A percentile compares a stretch with the other conserved stretches of the same genome.
phyloP scores from a whole-genome alignment of 306 rosid species.

The Cotoneaster glaucophyllus region DNA sequence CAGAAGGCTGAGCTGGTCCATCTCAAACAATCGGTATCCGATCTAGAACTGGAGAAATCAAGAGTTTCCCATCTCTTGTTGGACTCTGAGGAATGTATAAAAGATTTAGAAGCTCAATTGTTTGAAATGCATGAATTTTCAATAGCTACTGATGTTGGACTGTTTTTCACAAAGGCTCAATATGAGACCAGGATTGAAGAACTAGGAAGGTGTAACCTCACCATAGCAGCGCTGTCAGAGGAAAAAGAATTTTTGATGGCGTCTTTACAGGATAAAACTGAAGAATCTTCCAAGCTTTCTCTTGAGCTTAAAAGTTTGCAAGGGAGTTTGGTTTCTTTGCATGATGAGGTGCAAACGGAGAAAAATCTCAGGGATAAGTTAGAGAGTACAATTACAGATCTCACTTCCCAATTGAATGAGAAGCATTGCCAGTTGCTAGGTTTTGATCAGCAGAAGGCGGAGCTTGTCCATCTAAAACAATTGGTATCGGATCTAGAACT shows the following conservation, averaged over 20 bases:
- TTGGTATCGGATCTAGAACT: conserved; percentile 46
- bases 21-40: conserved; percentile 51
- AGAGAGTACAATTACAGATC: conserved; percentile 46
- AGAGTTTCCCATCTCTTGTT: conserved; percentile 40
- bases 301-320: conserved; percentile 43
- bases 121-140: conserved; percentile 55
- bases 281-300: conserved; percentile 51
- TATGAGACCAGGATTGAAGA: conserved; percentile 37
- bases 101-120: conserved; percentile 49
- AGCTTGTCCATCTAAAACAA: conserved; percentile 55
- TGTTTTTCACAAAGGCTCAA: conserved; percentile 48
- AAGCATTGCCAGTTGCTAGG: conserved; percentile 51
- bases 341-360: conserved; percentile 48
- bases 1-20: conserved; percentile 46
- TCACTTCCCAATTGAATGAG: conserved; percentile 47
- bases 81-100: conserved; percentile 46
- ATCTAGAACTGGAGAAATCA: conserved; percentile 66
- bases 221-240: conserved; percentile 32
- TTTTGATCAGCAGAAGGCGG: conserved; percentile 49
- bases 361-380: conserved; percentile 43
- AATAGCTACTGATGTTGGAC: conserved; percentile 52
- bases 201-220: conserved; percentile 45
- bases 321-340: conserved; percentile 36
- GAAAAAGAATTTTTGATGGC: conserved; percentile 53
- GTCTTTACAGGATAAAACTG: conserved; percentile 44